Percentiles rank a stretch among this genome's conserved stretches.
Evolutionary conservation across 73 alveolate species (phyloP).

Genomic region (Paramecium pentaurelia): DNA sequence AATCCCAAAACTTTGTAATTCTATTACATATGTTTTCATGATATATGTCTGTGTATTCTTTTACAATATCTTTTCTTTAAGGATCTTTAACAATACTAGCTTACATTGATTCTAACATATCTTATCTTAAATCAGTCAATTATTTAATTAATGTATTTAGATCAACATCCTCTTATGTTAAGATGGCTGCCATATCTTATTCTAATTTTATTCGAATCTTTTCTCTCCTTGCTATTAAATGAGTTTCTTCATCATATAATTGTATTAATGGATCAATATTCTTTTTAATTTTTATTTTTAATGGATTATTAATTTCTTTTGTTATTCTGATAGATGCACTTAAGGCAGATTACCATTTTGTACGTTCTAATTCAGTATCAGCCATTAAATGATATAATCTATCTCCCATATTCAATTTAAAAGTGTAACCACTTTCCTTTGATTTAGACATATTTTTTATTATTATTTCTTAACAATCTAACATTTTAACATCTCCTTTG

Average conservation of each 20-base stretch:
- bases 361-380: conserved; percentile 72
- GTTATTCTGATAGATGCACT: conserved; percentile 43
- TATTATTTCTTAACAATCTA: conserved; percentile 64
- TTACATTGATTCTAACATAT: conserved; percentile 49
- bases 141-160: neutral
- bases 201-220: conserved; percentile 23
- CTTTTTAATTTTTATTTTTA: conserved; percentile 36
- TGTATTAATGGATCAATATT: conserved; percentile 43
- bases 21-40: conserved; percentile 35
- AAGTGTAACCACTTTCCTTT: conserved; percentile 76
- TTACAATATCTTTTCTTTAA: conserved; percentile 46
- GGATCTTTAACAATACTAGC: conserved; percentile 54
- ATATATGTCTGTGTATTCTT: conserved; percentile 45
- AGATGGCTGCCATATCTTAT: neutral
- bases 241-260: conserved; percentile 14
- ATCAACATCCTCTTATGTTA: neutral
- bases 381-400: conserved; percentile 74
- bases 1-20: conserved; percentile 39
- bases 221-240: conserved; percentile 26
- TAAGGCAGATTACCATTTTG: conserved; percentile 55
- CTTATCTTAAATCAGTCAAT: neutral
- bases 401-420: conserved; percentile 72
- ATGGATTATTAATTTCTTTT: conserved; percentile 49
- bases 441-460: conserved; percentile 77
- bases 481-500: conserved; percentile 66